Evolutionary conservation across 352 stramenopile genomes (phyloP).

Genomic region (Globisporangium canariense): DNA sequence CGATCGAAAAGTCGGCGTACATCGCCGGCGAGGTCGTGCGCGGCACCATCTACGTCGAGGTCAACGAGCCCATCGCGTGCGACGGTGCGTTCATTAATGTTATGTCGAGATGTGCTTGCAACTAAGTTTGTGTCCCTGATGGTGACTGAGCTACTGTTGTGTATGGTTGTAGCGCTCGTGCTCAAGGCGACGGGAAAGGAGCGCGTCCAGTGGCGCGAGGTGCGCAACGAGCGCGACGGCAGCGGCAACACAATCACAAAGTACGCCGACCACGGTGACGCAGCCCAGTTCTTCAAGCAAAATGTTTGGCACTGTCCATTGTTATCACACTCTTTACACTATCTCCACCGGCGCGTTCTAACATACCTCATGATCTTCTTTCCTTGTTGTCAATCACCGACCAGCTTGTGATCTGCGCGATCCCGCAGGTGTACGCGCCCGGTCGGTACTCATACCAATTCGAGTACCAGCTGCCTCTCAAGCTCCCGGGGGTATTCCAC

Average conservation of each 20-base stretch:
- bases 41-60: conserved; percentile 48
- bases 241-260: conserved; percentile 29
- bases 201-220: conserved; percentile 50
- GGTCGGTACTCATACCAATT: conserved; percentile 67
- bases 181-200: conserved; percentile 67
- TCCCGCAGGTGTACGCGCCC: conserved; percentile 28
- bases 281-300: conserved; percentile 70
- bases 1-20: conserved; percentile 53
- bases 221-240: conserved; percentile 26
- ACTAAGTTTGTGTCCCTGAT: not conserved
- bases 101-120: not conserved
- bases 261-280: conserved; percentile 26
- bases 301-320: conserved; percentile 24
- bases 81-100: conserved; percentile 30
- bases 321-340: not conserved
- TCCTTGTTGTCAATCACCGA: not conserved
- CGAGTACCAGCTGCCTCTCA: conserved; percentile 51
- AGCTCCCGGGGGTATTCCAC: conserved; percentile 52
- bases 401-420: conserved; percentile 48
- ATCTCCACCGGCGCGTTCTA: not conserved
- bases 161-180: conserved; percentile 37
- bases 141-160: no score
- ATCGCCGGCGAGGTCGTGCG: conserved; percentile 56
- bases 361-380: no score
- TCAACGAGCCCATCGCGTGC: conserved; percentile 58